Evolutionary conservation across 2,329 filamentous ascomycete genomes (phyloP), one percentile per base, ranked within the genome.

Genomic region (Fusarium brachygibbosum): DNA sequence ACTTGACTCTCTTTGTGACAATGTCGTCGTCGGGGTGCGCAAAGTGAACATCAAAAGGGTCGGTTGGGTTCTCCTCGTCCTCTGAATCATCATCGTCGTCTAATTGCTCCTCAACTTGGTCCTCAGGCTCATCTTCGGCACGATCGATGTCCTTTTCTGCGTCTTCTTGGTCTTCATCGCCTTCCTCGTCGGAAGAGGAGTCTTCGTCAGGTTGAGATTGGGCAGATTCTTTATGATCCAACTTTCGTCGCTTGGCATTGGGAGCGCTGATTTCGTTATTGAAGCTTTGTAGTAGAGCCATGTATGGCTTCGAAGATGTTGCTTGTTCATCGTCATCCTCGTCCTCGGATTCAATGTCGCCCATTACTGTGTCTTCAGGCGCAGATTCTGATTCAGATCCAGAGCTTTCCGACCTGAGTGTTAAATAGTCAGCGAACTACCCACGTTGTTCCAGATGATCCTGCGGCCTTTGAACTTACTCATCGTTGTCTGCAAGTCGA

Each of bases 21-120:
- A 86, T 79, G 8, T 85, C 83, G 49, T 91, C 87, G 45, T 94
- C 86, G 0, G 90, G 88, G 41, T 84, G 84, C 34, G 88, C 87
- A 76, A 97, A 97, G 79, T 98, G 95, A 10, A 83, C 81, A 68
- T 96, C 91, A 75, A 97, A 98, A 0, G 93, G 91, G 77, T 97
- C 92, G 3, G 79, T 80, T 29, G 82, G 77, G 67, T 88, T 83
- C 48, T 85, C 83, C 16, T 86, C 83, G 42, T 87, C 85, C 49
- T 84, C 82, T 21, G 85, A 85, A 12, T 82, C 79, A 0, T 67
- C 62, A 16, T 81, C 63, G 9, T 61, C 59, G 5, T 79, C 69
- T n/a, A 65, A 44, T 28, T 75, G 63, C 8, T 78, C 77, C 17
- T 77, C 76, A 4, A 57, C 64, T 41, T 73, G 74, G 6, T 78